Base-by-base conservation (phyloP, 768 basidiomycete species). In the Trametes villosa region DNA sequence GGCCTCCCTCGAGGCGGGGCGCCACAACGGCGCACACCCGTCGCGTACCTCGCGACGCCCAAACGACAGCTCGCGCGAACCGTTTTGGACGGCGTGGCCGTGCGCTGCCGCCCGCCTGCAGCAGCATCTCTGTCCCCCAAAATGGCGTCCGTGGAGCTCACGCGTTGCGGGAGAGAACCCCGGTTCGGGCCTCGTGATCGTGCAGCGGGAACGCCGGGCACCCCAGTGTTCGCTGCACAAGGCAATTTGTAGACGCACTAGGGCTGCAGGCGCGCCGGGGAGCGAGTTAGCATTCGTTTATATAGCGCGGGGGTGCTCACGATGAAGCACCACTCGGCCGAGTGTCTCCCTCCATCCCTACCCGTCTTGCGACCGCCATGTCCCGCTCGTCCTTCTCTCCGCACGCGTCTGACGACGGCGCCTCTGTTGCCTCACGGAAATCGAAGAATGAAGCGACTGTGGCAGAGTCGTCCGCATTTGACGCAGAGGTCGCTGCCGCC, bases 401-500 rank as follows among this genome's bases (percentile, higher is more conserved):
- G 6, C 60, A 27, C 12, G 38, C 30, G 12, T 60, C 51, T 27
- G 53, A 48, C 18, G 42, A 42, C 22, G 49, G 50, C 56, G 56
- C 20, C 47, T 59, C 64, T 20, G 34, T 24, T 13, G 31, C 38
- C 41, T 46, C 56, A n/a, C 46, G 42, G 29, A 60, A 47, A 34
- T 42, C 45, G 34, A 53, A 53, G 52, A 36, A 31, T 17, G 50
- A 57, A n/a, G 47, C 42, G 34, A 44, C 38, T 17, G 53, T 55
- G 18, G 47, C 36, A 29, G 44, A n/a, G 24, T 41, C 53, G 31
- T n/a, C 57, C 26, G 70, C 69, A 22, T 76, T 76, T 57, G 72
- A 75, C 29, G 72, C 68, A 9, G 71, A 78, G 62, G 76, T 80
- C 18, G 70, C 69, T 24, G 65, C 69, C 3, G 59, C 75, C 29